Evolutionary conservation across 257 asterid genomes (phyloP).

Genomic region (Dorcoceras hygrometricum): DNA sequence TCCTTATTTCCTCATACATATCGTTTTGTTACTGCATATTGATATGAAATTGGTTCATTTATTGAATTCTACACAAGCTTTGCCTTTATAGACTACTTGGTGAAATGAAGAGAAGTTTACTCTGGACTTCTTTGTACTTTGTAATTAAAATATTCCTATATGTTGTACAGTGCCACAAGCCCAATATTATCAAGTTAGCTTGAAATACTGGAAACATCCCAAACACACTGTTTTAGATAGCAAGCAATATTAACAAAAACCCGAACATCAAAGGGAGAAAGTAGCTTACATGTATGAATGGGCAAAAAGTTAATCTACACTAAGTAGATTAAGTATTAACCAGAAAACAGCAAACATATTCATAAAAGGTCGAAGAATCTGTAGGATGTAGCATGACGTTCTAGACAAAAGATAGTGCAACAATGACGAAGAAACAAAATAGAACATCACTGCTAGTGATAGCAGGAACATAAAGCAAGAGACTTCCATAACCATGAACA

Average conservation of each 20-base stretch:
- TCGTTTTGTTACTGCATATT: constrained; percentile 29
- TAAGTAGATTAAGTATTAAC: too few species aligned
- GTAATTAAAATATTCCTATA: constrained; percentile 46
- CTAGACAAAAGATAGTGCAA: neutral
- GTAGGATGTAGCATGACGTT: neutral
- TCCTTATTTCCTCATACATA: constrained; percentile 36
- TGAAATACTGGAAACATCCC: constrained; percentile 84
- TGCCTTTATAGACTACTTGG: neutral
- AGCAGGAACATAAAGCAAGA: neutral
- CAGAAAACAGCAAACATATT: too few species aligned
- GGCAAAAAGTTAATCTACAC: neutral
- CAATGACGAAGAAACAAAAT: neutral
- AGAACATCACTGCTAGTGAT: neutral
- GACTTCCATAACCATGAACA: neutral
- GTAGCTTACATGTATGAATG: neutral
- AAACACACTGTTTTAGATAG: constrained; percentile 52
- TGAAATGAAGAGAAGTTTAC: constrained; percentile 21
- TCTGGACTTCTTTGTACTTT: constrained; percentile 41
- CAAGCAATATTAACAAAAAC: constrained; percentile 4
- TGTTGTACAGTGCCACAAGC: constrained; percentile 72
- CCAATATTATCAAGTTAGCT: constrained; percentile 87
- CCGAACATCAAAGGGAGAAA: neutral
- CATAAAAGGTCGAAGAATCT: neutral
- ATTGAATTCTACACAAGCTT: constrained; percentile 21
- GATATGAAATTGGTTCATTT: constrained; percentile 29